Evolutionary conservation across 2,329 filamentous ascomycete genomes (phyloP), one percentile per base, ranked within the genome.

Genomic region (Thelonectria rubi): DNA sequence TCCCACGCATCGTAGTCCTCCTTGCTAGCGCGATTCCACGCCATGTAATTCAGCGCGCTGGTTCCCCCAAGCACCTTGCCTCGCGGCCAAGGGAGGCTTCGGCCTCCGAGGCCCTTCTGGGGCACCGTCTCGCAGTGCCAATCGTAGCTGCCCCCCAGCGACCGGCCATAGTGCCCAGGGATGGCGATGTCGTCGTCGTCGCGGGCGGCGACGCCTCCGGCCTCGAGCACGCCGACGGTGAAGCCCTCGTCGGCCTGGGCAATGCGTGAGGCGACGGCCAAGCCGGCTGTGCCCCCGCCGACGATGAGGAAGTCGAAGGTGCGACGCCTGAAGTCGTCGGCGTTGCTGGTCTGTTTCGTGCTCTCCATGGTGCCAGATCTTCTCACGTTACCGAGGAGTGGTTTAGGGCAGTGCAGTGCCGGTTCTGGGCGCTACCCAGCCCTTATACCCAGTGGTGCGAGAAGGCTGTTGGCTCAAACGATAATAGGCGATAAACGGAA

Each of bases 31-130:
- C 82, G 78, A 55, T 79, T 80, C 77, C 79, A 81, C 49, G 85
- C 82, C 82, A 87, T 84, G 64, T 83, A 85, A 65, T 88, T 88
- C 49, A 89, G 79, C 0, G 84, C 84, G 15, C 81, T 85, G 7
- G 87, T 87, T 7, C 89, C 89, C 17, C 89, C 89, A 0, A 91
- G 79, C 0, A 86, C 82, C 59, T 76, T 81, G 7, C 81, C 81
- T 14, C 80, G 71, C 0, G 78, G 76, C 76, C 77, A 82, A 10
- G 75, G 66, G 20, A 83, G 66, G 26, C 52, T 72, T 47, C 82
- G 77, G 1, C 81, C 77, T 2, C 65, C 72, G 4, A 81, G 70
- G 2, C 74, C 75, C 17, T 65, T 55, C 64, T 82, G 80, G 6
- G 78, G 73, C 2, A 68, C 65, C 5, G 80, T 80, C 61, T 75